Conservation (phyloP, 805 yeast species). For the Starmera pachycereana region DNA sequence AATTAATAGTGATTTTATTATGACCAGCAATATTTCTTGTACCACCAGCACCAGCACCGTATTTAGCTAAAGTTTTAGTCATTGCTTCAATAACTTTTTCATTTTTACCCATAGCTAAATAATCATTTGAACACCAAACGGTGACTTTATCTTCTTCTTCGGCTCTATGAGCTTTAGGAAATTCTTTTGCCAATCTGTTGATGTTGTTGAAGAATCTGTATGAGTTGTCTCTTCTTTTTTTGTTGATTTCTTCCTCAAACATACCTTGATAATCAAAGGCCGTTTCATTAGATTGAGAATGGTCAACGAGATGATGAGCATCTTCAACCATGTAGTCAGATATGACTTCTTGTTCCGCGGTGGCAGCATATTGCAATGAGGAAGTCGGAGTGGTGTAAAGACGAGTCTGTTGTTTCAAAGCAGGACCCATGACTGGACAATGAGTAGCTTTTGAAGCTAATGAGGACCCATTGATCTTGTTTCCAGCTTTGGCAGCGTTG, state of each 20-base stretch:
- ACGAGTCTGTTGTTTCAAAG: constrained; percentile 31
- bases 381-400: constrained; percentile 21
- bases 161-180: constrained; percentile 85
- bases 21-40: constrained; percentile 99
- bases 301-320: constrained; percentile 18
- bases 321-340: constrained; percentile 5
- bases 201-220: constrained; percentile 96
- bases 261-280: constrained; percentile 65
- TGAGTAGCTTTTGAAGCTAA: constrained; percentile 42
- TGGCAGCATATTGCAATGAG: constrained; percentile 24
- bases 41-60: constrained; percentile 99
- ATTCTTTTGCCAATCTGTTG: constrained; percentile 88
- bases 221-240: constrained; percentile 80
- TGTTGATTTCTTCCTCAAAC: constrained; percentile 53
- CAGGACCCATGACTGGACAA: constrained; percentile 91
- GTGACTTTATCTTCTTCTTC: constrained; percentile 75
- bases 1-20: constrained; percentile 75
- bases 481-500: constrained; percentile 39
- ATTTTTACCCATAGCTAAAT: constrained; percentile 89
- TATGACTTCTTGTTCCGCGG: constrained; percentile 8
- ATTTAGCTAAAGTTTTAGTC: constrained; percentile 71
- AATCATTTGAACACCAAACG: constrained; percentile 99
- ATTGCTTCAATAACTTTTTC: constrained; percentile 61
- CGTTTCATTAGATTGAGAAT: constrained; percentile 35
- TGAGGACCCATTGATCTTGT: constrained; percentile 35